Conservation (phyloP, 129 eudicot genomes). For the Saposhnikovia divaricata region DNA sequence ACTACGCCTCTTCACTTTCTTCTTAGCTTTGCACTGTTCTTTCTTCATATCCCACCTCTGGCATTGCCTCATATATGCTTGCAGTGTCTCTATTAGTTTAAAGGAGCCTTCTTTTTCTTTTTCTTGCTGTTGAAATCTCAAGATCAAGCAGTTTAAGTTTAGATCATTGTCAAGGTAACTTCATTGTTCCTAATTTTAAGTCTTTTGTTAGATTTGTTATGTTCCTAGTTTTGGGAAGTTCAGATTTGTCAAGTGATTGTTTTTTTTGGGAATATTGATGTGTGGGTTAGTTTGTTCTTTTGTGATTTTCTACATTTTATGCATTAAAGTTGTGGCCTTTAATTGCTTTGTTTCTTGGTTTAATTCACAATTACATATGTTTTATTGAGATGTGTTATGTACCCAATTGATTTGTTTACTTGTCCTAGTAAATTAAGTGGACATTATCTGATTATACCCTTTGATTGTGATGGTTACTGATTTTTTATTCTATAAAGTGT, state of each 20-base stretch:
- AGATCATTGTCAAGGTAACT: conserved; percentile 36
- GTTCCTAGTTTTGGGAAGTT: not conserved
- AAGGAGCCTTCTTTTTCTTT: conserved; percentile 15
- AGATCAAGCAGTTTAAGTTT: conserved; percentile 32
- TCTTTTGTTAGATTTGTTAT: not conserved
- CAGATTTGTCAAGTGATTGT: conserved; percentile 8
- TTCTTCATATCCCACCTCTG: conserved; percentile 9
- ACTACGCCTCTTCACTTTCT: conserved; percentile 28
- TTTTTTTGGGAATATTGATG: not conserved
- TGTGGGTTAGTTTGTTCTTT: not conserved
- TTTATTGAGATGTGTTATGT: not conserved
- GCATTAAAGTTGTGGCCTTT: not conserved
- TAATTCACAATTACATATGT: not conserved
- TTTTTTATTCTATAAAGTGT: not conserved
- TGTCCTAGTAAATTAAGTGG: not conserved
- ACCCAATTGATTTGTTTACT: conserved; percentile 1
- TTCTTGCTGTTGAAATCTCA: conserved; percentile 27
- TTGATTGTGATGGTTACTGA: not conserved
- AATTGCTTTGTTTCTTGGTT: not conserved
- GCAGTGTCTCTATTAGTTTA: conserved; percentile 16
- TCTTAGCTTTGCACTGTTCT: conserved; percentile 8
- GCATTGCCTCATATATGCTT: conserved; percentile 38
- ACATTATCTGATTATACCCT: not conserved
- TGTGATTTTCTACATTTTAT: not conserved
- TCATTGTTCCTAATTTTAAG: not conserved